A percentile compares a stretch with the other conserved stretches of the same genome.
Conservation (phyloP, 768 basidiomycete species). For the Boletus coccyginus region DNA sequence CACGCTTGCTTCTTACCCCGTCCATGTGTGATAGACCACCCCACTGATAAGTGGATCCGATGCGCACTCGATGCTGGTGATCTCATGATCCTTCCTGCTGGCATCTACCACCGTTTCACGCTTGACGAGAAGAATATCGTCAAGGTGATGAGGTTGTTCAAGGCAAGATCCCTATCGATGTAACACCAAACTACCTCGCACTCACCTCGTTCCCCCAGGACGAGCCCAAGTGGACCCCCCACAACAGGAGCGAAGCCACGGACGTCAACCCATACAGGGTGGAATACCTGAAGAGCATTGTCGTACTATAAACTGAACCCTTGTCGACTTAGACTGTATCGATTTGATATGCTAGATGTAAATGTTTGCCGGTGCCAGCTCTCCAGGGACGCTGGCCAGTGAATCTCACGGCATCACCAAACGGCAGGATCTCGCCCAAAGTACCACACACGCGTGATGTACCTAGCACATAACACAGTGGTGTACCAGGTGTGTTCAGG, state of each 20-base stretch:
- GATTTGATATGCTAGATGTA: neutral
- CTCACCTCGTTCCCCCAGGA: slow-evolving; percentile 48
- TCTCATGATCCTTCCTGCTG: slow-evolving; percentile 82
- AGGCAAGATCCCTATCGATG: slow-evolving; percentile 42
- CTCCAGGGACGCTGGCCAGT: neutral
- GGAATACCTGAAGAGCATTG: slow-evolving; percentile 55
- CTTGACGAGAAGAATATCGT: slow-evolving; percentile 74
- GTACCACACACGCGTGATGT: no score
- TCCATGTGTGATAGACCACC: slow-evolving; percentile 46
- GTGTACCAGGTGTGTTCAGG: no score
- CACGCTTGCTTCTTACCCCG: neutral
- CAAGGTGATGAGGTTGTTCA: slow-evolving; percentile 80
- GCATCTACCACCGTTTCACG: slow-evolving; percentile 94
- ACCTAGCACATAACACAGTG: no score
- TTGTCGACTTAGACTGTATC: neutral
- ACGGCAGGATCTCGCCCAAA: no score
- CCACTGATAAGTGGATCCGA: slow-evolving; percentile 77
- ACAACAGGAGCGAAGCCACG: slow-evolving; percentile 60
- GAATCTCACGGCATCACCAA: neutral
- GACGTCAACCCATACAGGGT: slow-evolving; percentile 64
- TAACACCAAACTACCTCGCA: neutral
- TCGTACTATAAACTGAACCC: slow-evolving; percentile 32
- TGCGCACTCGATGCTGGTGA: slow-evolving; percentile 75
- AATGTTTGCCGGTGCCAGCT: neutral
- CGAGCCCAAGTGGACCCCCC: slow-evolving; percentile 86